Base-by-base conservation (phyloP, 2,329 filamentous ascomycete genomes). In the Coniochaeta pulveracea region DNA sequence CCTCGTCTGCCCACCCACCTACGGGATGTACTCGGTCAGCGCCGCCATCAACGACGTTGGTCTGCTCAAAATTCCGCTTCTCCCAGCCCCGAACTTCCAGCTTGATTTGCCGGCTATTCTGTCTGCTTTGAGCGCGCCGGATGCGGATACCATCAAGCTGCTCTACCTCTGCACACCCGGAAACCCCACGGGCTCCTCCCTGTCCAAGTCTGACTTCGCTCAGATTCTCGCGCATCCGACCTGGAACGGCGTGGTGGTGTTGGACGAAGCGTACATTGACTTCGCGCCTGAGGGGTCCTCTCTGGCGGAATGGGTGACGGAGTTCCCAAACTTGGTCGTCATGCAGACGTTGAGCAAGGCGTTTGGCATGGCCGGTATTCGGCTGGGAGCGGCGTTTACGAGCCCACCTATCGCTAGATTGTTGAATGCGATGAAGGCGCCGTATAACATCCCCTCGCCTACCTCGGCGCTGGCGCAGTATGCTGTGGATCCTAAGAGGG, bases 341-440 rank as follows among this genome's bases (percentile, higher is more conserved):
- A 85, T 96, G 84, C 91, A 98, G 65, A 98, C 91, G 1, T 69
- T 96, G n/a, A 93, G 84, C 48, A 98, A 98, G 57, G 91, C 86
- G 0, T 98, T 98, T 51, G 91, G 91, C 18, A 72, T 98, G 50
- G 91, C 91, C 4, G 91, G 89, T 33, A 94, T 98, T 51, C 72
- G 91, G 11, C 69, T 98, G 1, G 91, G 91, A 29, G 83, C 78
- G 6, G 85, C 85, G 1, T 98, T 95, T 52, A 72, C 84, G 5
- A 72, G 76, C 8, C 67, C 76, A 0, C 68, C 76, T 5, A 79
- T 98, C 40, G 86, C 89, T 3, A 58, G 61, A 11, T 64, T 98
- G 10, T 68, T 98, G 35, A 98, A 98, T 61, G 86, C 71, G 52
- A 68, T 98, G 49, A 96, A 96, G 60, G 89, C 91, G 0, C 91